phyloP scores from a whole-genome alignment of 768 basidiomycete species.

The Phaffia australis region DNA sequence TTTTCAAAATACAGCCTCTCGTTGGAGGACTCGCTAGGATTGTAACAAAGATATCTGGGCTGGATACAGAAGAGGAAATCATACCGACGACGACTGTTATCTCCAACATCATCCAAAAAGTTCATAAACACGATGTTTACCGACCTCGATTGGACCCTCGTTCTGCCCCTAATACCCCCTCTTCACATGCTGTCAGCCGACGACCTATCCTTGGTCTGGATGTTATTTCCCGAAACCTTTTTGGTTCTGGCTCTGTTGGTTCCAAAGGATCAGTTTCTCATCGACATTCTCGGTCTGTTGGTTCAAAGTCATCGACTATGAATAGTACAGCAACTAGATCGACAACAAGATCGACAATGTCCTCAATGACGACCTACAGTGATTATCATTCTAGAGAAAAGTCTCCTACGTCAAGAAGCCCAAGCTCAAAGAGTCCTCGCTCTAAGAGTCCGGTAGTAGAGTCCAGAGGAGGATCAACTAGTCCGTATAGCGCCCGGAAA shows the following conservation, averaged over 20 bases:
- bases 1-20: slow-evolving; percentile 71
- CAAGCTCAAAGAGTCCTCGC: slow-evolving; percentile 51
- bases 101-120: slow-evolving; percentile 66
- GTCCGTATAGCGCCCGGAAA: slow-evolving; percentile 49
- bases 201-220: slow-evolving; percentile 84
- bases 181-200: slow-evolving; percentile 50
- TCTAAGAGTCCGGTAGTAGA: slow-evolving; percentile 51
- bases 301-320: slow-evolving; percentile 56
- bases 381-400: not conserved
- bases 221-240: slow-evolving; percentile 78
- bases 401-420: slow-evolving; percentile 31
- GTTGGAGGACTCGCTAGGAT: slow-evolving; percentile 57
- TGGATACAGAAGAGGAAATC: slow-evolving; percentile 69
- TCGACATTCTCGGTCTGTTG: slow-evolving; percentile 57
- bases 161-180: slow-evolving; percentile 64
- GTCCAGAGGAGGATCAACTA: slow-evolving; percentile 64
- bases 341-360: slow-evolving; percentile 23
- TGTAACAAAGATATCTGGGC: slow-evolving; percentile 57
- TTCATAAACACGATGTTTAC: slow-evolving; percentile 79
- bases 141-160: slow-evolving; percentile 60
- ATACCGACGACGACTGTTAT: slow-evolving; percentile 66
- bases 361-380: slow-evolving; percentile 3
- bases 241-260: slow-evolving; percentile 45
- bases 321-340: slow-evolving; percentile 23
- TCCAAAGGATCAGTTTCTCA: slow-evolving; percentile 40